These are phyloP conservation scores for Usnea hakonensis DNA, from an alignment of 495 filamentous ascomycete species.

Conservation along the genomic window DNA sequence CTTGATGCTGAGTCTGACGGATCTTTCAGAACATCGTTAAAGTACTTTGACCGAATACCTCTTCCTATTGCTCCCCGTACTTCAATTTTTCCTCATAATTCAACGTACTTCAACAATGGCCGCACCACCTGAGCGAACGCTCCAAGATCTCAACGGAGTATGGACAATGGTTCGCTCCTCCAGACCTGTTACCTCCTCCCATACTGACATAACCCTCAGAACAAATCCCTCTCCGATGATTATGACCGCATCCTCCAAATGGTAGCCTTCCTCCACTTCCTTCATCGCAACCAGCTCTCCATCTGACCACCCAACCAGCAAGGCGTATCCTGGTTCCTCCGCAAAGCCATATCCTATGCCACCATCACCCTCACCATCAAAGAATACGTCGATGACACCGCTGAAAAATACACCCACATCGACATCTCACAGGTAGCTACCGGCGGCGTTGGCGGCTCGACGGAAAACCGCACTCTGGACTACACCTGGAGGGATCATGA, in stretches of 20 bases:
- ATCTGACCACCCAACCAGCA: conserved; percentile 42
- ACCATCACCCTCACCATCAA: conserved; percentile 64
- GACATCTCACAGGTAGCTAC: conserved; percentile 73
- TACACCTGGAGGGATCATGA: conserved; percentile 58
- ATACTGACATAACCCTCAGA: conserved; percentile 40
- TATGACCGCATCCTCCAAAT: conserved; percentile 64
- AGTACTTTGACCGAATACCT: too few species aligned
- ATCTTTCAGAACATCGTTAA: too few species aligned
- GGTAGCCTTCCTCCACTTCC: conserved; percentile 30
- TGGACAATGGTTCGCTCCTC: conserved; percentile 63
- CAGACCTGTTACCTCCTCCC: neutral
- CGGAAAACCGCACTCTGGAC: conserved; percentile 67
- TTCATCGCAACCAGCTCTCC: neutral
- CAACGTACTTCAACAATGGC: conserved; percentile 54
- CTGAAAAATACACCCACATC: conserved; percentile 53
- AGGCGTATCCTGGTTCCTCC: conserved; percentile 73
- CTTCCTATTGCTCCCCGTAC: neutral
- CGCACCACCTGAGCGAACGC: conserved; percentile 63
- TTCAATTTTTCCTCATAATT: conserved; percentile 19
- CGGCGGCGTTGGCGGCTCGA: conserved; percentile 65
- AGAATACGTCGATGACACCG: conserved; percentile 44
- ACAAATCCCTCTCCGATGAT: conserved; percentile 67
- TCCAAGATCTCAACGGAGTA: conserved; percentile 65
- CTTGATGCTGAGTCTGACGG: too few species aligned
- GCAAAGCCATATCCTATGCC: conserved; percentile 65